Evolutionary conservation across 495 filamentous ascomycete genomes (phyloP).

Genomic region (Aspergillus bridgeri): DNA sequence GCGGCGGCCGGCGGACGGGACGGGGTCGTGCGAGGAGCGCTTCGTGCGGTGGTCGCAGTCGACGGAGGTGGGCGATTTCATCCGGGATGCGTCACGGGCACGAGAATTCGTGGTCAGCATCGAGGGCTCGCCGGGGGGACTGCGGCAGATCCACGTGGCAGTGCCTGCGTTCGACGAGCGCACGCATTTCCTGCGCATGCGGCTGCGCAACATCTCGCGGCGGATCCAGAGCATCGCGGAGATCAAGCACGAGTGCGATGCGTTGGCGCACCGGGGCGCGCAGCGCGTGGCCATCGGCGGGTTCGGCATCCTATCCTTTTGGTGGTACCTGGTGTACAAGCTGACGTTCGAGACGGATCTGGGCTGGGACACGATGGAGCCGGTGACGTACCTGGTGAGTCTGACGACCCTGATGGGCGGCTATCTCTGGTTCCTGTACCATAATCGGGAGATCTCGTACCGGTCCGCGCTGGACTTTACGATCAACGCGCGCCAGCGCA

Average conservation of each 20-base stretch:
- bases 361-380: conserved; percentile 92
- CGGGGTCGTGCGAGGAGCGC: conserved; percentile 22
- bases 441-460: conserved; percentile 86
- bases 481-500: conserved; percentile 70
- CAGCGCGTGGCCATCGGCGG: conserved; percentile 78
- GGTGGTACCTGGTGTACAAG: conserved; percentile 79
- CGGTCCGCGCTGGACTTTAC: conserved; percentile 81
- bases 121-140: conserved; percentile 57
- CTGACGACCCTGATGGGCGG: conserved; percentile 80
- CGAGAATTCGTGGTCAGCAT: conserved; percentile 84
- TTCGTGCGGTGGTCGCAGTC: conserved; percentile 90
- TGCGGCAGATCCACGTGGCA: conserved; percentile 67
- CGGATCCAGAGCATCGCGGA: conserved; percentile 62
- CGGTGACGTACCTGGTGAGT: conserved; percentile 83
- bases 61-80: conserved; percentile 93
- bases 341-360: conserved; percentile 74
- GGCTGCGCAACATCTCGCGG: conserved; percentile 67
- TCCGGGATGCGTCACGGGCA: conserved; percentile 81
- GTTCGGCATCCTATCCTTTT: conserved; percentile 64
- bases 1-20: conserved; percentile 23
- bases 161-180: conserved; percentile 88
- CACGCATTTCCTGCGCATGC: conserved; percentile 77
- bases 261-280: conserved; percentile 67
- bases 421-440: conserved; percentile 91
- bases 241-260: conserved; percentile 80